Evolutionary conservation across 208 protist species (phyloP).

Genomic region (Herpetomonas muscarum): DNA sequence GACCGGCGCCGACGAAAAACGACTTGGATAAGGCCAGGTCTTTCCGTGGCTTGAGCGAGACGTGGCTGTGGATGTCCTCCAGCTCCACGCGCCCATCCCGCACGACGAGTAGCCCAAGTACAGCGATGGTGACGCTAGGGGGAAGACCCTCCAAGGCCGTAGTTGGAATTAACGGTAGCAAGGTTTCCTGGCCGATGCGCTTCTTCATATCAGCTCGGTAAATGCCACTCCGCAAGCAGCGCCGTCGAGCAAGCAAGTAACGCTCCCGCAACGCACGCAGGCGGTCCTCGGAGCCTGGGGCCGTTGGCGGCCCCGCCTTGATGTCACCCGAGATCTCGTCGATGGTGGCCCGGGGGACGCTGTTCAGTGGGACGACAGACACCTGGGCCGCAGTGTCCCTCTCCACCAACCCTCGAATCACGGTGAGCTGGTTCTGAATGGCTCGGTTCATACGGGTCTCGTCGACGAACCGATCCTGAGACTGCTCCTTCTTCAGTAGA

Average conservation of each 20-base stretch:
- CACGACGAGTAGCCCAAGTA: conserved; percentile 73
- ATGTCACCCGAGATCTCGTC: conserved; percentile 1
- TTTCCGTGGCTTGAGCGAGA: conserved; percentile 38
- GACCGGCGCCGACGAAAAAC: conserved; percentile 55
- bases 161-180: conserved; percentile 65
- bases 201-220: conserved; percentile 61
- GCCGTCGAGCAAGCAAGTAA: conserved; percentile 69
- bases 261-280: conserved; percentile 66
- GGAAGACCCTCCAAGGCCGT: conserved; percentile 75
- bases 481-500: background rate
- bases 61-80: conserved; percentile 59
- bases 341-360: background rate
- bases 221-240: conserved; percentile 74
- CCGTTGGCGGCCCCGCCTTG: background rate
- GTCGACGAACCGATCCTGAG: background rate
- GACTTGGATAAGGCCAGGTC: conserved; percentile 18
- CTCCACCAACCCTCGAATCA: background rate
- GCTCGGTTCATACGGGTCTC: background rate
- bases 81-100: conserved; percentile 43
- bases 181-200: conserved; percentile 24
- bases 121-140: conserved; percentile 42
- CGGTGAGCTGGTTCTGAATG: background rate
- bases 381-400: background rate
- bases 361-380: background rate
- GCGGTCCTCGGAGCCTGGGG: conserved; percentile 19